phyloP scores from a whole-genome alignment of 257 asterid genomes.

The Solanum megistacrolobum region DNA sequence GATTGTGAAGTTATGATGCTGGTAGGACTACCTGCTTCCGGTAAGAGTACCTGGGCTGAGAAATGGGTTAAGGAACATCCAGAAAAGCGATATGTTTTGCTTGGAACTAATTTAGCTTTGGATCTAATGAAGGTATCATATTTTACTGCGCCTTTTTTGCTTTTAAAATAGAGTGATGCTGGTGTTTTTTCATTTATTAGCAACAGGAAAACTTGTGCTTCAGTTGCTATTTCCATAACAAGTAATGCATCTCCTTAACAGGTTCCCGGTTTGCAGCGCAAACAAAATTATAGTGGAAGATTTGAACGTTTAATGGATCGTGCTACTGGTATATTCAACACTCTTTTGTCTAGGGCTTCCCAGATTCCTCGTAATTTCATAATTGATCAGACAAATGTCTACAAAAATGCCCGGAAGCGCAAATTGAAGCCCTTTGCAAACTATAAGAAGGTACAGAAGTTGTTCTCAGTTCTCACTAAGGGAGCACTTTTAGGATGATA shows the following conservation, averaged over 20 bases:
- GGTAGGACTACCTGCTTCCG: conserved; percentile 67
- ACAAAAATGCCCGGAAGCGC: conserved; percentile 44
- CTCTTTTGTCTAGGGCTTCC: conserved; percentile 52
- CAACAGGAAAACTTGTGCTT: neutral
- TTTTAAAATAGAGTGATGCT: neutral
- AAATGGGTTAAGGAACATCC: conserved; percentile 39
- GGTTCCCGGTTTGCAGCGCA: conserved; percentile 45
- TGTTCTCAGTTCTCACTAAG: neutral
- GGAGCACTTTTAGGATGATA: neutral
- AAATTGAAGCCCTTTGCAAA: conserved; percentile 43
- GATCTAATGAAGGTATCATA: conserved; percentile 49
- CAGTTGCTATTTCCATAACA: neutral
- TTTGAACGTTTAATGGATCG: conserved; percentile 38
- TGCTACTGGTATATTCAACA: conserved; percentile 43
- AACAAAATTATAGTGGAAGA: conserved; percentile 23
- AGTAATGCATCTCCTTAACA: conserved; percentile 1
- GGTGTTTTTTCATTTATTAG: neutral
- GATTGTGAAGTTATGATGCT: conserved; percentile 53
- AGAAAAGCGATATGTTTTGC: conserved; percentile 49
- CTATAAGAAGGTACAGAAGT: conserved; percentile 29
- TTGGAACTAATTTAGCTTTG: conserved; percentile 44
- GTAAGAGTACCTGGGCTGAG: conserved; percentile 68
- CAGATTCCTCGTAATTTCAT: conserved; percentile 45
- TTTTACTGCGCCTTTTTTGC: neutral
- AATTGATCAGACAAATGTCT: conserved; percentile 51